Conservation (phyloP, 1,284 basidiomycete genomes). For the Ustanciosporium gigantosporum region DNA sequence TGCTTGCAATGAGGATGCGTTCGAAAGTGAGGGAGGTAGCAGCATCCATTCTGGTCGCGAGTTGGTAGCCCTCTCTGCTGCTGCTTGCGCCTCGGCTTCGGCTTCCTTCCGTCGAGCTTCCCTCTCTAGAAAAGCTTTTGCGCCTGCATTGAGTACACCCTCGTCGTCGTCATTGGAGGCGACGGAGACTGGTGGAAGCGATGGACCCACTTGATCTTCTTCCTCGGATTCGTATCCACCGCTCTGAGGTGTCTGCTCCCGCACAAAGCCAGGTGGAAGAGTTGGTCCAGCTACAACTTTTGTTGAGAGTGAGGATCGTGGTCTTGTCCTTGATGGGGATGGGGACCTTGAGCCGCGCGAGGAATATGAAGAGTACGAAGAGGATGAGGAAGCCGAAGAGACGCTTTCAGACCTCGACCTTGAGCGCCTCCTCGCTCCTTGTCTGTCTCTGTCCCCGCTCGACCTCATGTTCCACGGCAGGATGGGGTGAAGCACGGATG, state of each 20-base stretch:
- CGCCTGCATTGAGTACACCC: conserved; percentile 9
- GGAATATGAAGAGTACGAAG: conserved; percentile 1
- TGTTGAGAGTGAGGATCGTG: background rate
- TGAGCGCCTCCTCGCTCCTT: too few species aligned
- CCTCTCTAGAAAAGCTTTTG: conserved; percentile 24
- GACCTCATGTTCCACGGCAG: too few species aligned
- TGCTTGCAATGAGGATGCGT: conserved; percentile 20
- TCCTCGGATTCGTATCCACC: too few species aligned
- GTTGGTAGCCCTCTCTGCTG: conserved; percentile 22
- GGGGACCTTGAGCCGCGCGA: conserved; percentile 1
- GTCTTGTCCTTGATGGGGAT: conserved; percentile 3
- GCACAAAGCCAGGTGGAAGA: conserved; percentile 14
- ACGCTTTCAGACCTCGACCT: conserved; percentile 7
- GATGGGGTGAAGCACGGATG: too few species aligned
- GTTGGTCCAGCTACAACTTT: conserved; percentile 16
- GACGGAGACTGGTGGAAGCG: conserved; percentile 1
- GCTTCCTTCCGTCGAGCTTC: conserved; percentile 26
- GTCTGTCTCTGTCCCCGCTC: too few species aligned
- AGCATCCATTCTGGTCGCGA: conserved; percentile 48
- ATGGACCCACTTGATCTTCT: background rate
- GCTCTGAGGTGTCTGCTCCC: too few species aligned
- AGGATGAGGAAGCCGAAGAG: conserved; percentile 7
- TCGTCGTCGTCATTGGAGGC: background rate
- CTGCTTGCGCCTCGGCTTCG: conserved; percentile 11
- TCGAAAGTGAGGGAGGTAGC: conserved; percentile 23